These are phyloP conservation scores for Nitzschia sp. DNA, from an alignment of 108 stramenopile species.

Conservation along the genomic window DNA sequence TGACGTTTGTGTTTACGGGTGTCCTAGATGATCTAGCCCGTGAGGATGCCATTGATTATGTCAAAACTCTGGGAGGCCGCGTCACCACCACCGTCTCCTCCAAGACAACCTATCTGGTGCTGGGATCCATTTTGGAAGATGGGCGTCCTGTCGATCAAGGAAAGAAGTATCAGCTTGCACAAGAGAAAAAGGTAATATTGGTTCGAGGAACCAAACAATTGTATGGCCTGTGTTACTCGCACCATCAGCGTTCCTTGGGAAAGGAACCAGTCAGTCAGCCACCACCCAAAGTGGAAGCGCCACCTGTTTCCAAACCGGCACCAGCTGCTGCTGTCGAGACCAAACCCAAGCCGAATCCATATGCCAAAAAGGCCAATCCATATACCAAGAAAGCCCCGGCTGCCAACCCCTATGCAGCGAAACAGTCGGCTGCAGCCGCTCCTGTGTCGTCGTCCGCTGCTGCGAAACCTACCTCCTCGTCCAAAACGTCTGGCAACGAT, in stretches of 20 bases:
- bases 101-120: slow-evolving; percentile 86
- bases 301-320: slow-evolving; percentile 1
- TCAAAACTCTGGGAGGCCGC: slow-evolving; percentile 81
- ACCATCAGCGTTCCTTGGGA: slow-evolving; percentile 61
- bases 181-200: slow-evolving; percentile 45
- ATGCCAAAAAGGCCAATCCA: slow-evolving; percentile 54
- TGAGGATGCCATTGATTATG: slow-evolving; percentile 65
- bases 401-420: slow-evolving; percentile 41
- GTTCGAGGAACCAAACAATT: slow-evolving; percentile 52
- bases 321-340: background rate
- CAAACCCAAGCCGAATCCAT: slow-evolving; percentile 50
- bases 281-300: background rate
- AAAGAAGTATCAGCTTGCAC: slow-evolving; percentile 72
- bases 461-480: background rate
- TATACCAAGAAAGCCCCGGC: slow-evolving; percentile 46
- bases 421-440: slow-evolving; percentile 5
- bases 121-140: slow-evolving; percentile 88
- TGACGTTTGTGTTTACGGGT: slow-evolving; percentile 83
- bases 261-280: slow-evolving; percentile 6
- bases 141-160: slow-evolving; percentile 79
- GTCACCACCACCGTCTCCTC: slow-evolving; percentile 75
- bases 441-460: slow-evolving; percentile 11
- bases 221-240: slow-evolving; percentile 56
- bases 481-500: slow-evolving; percentile 18
- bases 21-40: slow-evolving; percentile 52